Evolutionary conservation across 2,329 filamentous ascomycete genomes (phyloP), one percentile per base, ranked within the genome.

Genomic region (Neospermospora avenae): DNA sequence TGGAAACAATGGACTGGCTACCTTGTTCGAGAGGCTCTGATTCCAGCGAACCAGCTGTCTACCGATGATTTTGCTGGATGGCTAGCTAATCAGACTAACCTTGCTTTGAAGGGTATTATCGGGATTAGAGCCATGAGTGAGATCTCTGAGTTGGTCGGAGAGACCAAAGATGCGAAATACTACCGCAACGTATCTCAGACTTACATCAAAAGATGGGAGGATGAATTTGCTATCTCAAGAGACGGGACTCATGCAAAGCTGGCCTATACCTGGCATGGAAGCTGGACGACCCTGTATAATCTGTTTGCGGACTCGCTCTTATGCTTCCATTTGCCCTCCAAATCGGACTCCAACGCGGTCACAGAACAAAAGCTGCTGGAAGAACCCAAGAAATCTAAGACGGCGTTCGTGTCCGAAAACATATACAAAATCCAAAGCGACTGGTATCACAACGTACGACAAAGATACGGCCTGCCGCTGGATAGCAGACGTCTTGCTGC

Each of bases 401-500:
- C 66, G 55, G 76, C 74, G 74, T 91, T 95, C 74, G 87, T 96
- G 53, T 88, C 90, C 1, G 82, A 87, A 64, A 80, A 81, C 68
- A 82, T 96, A 67, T 96, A 96, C 78, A 83, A 84, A 67, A 85
- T 86, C 65, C 90, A 96, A 72, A 92, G 88, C 49, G 80, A 86
- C 60, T 96, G 89, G 90, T 96, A 96, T 76, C 80, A 84, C 64
- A 81, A 84, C 14, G 90, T 93, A 10, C 83, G 90, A 65, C 90
- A 96, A 73, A 86, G 84, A 68, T 96, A 93, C 73, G 91, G 91
- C 1, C 77, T 96, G 3, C 91, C 91, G 0, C 82, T 96, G 7
- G 91, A 96, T 74, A 89, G 84, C 66, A 84, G 91, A 45, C 90
- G 95, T 73, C 74, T 93, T 3, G 95, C 95, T 74, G 88, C 90